Evolutionary conservation across 495 filamentous ascomycete species (phyloP).

Genomic region (Daldinia decipiens): DNA sequence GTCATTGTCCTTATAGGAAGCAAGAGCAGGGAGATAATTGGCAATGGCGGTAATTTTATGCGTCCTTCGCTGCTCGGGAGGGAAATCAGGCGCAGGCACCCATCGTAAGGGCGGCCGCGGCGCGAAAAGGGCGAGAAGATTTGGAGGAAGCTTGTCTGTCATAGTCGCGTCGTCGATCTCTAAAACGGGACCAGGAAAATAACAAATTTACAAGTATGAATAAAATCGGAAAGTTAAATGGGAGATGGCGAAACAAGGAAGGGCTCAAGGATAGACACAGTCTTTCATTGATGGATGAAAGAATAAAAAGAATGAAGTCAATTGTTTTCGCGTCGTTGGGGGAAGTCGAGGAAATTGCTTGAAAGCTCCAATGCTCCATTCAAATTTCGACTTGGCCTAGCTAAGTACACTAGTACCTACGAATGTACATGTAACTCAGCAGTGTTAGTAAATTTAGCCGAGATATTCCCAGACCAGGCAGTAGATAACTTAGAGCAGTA

Average conservation of each 20-base stretch:
- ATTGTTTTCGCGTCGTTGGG: conserved; percentile 42
- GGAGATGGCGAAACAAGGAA: conserved; percentile 16
- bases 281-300: conserved; percentile 41
- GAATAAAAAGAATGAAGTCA: conserved; percentile 22
- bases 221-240: neutral
- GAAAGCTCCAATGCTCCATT: conserved; percentile 19
- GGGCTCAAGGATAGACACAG: conserved; percentile 14
- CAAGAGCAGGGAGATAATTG: conserved; percentile 74
- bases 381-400: conserved; percentile 16
- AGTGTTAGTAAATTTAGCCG: neutral
- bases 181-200: neutral
- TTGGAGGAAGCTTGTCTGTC: conserved; percentile 95
- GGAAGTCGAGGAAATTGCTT: conserved; percentile 36
- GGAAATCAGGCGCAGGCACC: conserved; percentile 82
- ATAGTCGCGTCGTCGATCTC: conserved; percentile 59
- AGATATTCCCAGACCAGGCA: neutral
- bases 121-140: conserved; percentile 92
- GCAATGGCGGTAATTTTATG: conserved; percentile 76
- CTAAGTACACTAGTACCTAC: conserved; percentile 5
- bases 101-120: conserved; percentile 92
- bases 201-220: conserved; percentile 5
- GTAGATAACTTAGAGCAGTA: conserved; percentile 1
- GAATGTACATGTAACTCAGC: neutral
- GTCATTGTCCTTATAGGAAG: conserved; percentile 74
- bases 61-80: conserved; percentile 83